Base-by-base conservation (phyloP, 768 basidiomycete genomes). In the Suillus ampliporus region DNA sequence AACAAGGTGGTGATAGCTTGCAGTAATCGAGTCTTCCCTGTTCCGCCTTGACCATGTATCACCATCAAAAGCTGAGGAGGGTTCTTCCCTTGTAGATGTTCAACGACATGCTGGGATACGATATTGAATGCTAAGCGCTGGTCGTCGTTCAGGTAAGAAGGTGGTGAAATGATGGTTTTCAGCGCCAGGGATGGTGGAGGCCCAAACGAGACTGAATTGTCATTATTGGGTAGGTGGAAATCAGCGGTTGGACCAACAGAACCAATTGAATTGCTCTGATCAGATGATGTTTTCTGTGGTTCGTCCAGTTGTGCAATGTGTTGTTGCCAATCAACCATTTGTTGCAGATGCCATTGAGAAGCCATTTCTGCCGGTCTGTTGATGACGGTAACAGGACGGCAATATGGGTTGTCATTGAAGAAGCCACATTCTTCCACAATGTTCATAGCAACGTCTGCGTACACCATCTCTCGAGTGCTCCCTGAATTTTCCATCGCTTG, bases 1-100 rank as follows among this genome's bases (percentile, higher is more conserved):
- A 84, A 83, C 1, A 68, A 63, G 6, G 77, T 64, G 0, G 79
- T 76, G 0, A 84, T 71, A 0, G 76, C 73, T 34, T 77, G 61
- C 5, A 84, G 79, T 0, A 82, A 6, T 0, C 4, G 4, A 0
- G 15, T 48, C 9, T 48, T 48, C 2, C 47, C 47, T 1, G 15
- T 48, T 58, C 2, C 63, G 67, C 80, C 83, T 56, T 78, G 72
- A 1, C 83, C 83, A 1, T 71, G 62, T 0, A 83, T 59, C 0
- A 77, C 46, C 80, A 82, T 81, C 0, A 72, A 63, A 4, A 84
- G 66, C 58, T 76, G 79, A 11, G 50, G 31, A 11, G 58, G 68
- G 0, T 61, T n/a, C 0, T 47, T 14, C 2, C 15, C 46, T 0
- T 58, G 34, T 0, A 81, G 26, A 35, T 79, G 78, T 17, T 64